Evolutionary conservation across 148 eudicot genomes (phyloP), one percentile per base, ranked within the genome.

Genomic region (Vaccinium corymbosum): DNA sequence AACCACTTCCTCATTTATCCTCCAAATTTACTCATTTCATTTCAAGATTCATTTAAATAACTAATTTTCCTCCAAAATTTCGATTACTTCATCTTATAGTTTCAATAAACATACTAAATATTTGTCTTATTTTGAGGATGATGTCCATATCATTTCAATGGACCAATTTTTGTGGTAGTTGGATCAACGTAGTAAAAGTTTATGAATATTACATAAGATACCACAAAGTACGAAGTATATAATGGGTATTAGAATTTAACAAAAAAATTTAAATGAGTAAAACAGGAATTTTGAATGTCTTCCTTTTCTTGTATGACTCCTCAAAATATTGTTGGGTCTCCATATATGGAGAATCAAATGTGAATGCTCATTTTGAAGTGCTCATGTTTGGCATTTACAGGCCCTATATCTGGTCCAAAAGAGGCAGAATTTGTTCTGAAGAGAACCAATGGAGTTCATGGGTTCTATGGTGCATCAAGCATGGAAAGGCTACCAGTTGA

Each of bases 381-480:
- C 48, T 80, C 2, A 48, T 53, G 59, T 68, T 29, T 85, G 59
- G 70, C 3, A 71, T 49, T 85, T 89, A 51, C 91, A 94, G 99
- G 99, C 71, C 98, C 99, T 6, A 97, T 97, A 85, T 95, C 98
- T 6, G 93, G 94, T 68, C 98, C 99, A 7, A 25, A 87, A 78
- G 99, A 94, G 80, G 99, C 99, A 29, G 98, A 94, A 83, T 97
- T 92, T 86, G 88, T 97, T 80, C 89, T 97, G 86, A 95, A 90
- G 94, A 92, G 93, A 86, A 93, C 99, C 66, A 89, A 86, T 50
- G 98, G 96, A 86, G 98, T 97, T 61, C 96, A 97, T 79, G 98
- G 99, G 35, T 97, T 97, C 86, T 95, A 95, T 50, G 99, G 99
- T 51, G 99, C 99, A 62, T 97, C 99, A 55, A 97, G 99, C 88